These are phyloP conservation scores for Sphagnum magellanicum DNA, from an alignment of 228 moss, liverwort and hornwort species.

Conservation along the genomic window DNA sequence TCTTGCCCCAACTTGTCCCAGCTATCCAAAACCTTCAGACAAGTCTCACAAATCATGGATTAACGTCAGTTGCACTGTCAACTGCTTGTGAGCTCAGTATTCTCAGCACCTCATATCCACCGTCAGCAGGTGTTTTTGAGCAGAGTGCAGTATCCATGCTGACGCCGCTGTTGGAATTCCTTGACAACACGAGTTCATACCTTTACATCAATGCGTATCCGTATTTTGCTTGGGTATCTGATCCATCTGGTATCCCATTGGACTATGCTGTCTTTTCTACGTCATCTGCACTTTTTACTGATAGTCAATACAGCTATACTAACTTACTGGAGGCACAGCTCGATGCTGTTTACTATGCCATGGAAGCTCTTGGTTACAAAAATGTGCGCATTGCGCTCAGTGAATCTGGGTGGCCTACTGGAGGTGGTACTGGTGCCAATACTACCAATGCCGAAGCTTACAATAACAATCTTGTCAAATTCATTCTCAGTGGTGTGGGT, in stretches of 20 bases:
- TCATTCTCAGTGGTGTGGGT: conserved; percentile 20
- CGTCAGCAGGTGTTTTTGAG: conserved; percentile 24
- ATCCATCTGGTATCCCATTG: conserved; percentile 29
- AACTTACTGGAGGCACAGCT: conserved; percentile 33
- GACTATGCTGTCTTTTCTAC: conserved; percentile 20
- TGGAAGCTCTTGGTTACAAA: conserved; percentile 9
- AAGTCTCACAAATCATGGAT: conserved; percentile 19
- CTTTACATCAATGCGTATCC: conserved; percentile 40
- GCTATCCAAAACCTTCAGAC: conserved; percentile 38
- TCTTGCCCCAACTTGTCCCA: neutral
- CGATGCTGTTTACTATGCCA: conserved; percentile 29
- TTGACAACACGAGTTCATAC: conserved; percentile 12
- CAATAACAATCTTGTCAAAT: conserved; percentile 30
- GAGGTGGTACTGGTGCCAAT: conserved; percentile 18
- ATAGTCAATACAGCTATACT: conserved; percentile 11
- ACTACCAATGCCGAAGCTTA: conserved; percentile 22
- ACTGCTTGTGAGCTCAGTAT: conserved; percentile 26
- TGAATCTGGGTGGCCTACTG: conserved; percentile 38
- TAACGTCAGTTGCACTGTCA: conserved; percentile 28
- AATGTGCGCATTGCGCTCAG: conserved; percentile 20
- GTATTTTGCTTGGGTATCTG: conserved; percentile 33
- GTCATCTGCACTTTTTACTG: neutral
- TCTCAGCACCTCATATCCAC: conserved; percentile 25
- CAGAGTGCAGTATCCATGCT: conserved; percentile 9
- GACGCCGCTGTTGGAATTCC: conserved; percentile 18